Evolutionary conservation across 202 grass and related monocot species (phyloP), one percentile per base, ranked within the genome.

Genomic region (Brachypodium distachyon): DNA sequence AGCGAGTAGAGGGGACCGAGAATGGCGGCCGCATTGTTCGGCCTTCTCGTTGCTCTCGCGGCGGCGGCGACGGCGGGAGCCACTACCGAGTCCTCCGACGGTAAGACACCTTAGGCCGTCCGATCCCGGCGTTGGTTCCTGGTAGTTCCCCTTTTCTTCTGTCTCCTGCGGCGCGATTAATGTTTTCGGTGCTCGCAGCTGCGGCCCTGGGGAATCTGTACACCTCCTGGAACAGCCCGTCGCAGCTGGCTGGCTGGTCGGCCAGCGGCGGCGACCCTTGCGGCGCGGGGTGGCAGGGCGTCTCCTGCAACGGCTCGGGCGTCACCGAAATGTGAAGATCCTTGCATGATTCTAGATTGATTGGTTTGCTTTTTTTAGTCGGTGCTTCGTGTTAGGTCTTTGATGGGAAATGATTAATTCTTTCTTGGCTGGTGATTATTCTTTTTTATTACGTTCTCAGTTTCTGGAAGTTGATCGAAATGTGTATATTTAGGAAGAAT

Each of bases 181-280:
- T 65, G 58, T 21, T 48, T n/a, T 63, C 8, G 23, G 73, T 72
- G 12, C 26, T 46, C 85, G 82, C 92, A 99, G 96, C 87, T 73
- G 83, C 84, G 77, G 92, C 96, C 32, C 92, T 99, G 46, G 89
- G 74, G 46, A 93, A 96, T 83, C 83, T 99, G 11, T 99, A 89
- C 78, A 82, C 68, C 66, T 96, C 88, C 42, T 88, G 93, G 79
- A 99, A 91, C 48, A 91, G 86, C 76, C 90, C 96, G 47, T 62
- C 87, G 70, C 96, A 93, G 86, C 58, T 99, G 55, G 44, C 88
- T 2, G 93, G 90, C 29, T 99, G 96, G 96, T 86, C 92, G 5
- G 51, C 90, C 62, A 80, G 68, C 54, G 87, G 90, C 34, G 90
- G 92, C 43, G 96, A 99, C 79, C 96, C 96, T 25, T 99, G 96